A percentile compares a stretch with the other conserved stretches of the same genome.
phyloP scores from a whole-genome alignment of 768 basidiomycete species.

The Ramaria rubella region DNA sequence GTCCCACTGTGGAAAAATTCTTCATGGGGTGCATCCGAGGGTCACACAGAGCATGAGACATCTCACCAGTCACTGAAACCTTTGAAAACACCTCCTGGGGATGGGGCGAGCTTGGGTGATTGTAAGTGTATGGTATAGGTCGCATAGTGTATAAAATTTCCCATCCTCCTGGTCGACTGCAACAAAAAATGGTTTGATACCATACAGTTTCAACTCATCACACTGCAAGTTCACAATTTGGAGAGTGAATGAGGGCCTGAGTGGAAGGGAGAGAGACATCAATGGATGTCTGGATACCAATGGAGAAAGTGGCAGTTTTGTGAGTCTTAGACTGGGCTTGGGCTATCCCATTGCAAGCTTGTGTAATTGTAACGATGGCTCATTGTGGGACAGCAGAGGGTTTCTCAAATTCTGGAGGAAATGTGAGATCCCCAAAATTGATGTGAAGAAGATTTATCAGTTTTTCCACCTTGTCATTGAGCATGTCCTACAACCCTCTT shows the following conservation, averaged over 20 bases:
- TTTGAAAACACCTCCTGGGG: no score
- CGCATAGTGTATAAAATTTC: slow-evolving; percentile 98
- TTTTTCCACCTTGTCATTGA: no score
- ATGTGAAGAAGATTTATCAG: not conserved
- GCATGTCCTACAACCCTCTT: no score
- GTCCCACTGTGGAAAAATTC: no score
- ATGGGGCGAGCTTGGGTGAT: slow-evolving; percentile 98
- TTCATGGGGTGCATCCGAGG: no score
- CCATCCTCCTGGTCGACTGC: slow-evolving; percentile 99
- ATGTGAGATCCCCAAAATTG: not conserved
- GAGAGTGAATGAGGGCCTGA: slow-evolving; percentile 92
- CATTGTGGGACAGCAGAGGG: slow-evolving; percentile 98
- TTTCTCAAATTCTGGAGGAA: slow-evolving; percentile 78
- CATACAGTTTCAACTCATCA: slow-evolving; percentile 96
- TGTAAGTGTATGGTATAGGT: slow-evolving; percentile 95
- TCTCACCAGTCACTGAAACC: no score
- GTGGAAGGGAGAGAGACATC: slow-evolving; percentile 91
- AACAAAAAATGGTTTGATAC: slow-evolving; percentile 95
- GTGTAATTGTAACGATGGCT: slow-evolving; percentile 92
- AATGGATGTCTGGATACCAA: slow-evolving; percentile 96
- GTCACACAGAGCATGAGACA: no score
- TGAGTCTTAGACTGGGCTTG: slow-evolving; percentile 99
- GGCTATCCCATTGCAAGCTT: slow-evolving; percentile 96
- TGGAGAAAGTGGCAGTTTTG: slow-evolving; percentile 99
- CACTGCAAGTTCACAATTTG: slow-evolving; percentile 99